A percentile compares a stretch with the other conserved stretches of the same genome.
Evolutionary conservation across 2,329 filamentous ascomycete genomes (phyloP).

Genomic region (Pseudogymnoascus sp.): DNA sequence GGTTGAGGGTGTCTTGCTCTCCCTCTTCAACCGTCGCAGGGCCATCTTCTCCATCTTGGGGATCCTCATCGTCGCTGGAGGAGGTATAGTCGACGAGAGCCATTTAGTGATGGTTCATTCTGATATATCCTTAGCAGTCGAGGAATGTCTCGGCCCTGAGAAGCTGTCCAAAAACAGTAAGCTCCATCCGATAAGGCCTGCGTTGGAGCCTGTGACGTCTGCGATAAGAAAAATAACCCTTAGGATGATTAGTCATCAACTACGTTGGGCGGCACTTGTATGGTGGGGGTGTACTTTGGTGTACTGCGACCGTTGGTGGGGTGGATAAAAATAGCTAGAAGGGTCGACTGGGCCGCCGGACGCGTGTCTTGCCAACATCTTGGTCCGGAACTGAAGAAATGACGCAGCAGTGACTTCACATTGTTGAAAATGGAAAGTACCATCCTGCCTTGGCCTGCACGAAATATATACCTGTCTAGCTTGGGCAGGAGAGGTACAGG

Average conservation of each 20-base stretch:
- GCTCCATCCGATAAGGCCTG: not conserved
- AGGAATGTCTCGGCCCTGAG: not conserved
- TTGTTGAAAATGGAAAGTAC: not conserved
- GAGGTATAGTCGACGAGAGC: conserved; percentile 59
- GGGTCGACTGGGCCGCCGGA: not conserved
- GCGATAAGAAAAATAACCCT: not conserved
- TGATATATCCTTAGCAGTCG: not conserved
- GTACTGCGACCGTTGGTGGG: not conserved
- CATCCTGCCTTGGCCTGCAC: not conserved
- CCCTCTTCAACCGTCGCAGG: not conserved
- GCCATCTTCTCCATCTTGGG: not conserved
- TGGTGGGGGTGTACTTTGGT: not conserved
- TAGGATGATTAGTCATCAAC: not conserved
- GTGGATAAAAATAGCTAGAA: not conserved
- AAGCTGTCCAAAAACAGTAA: conserved; percentile 5
- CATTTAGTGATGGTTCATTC: conserved; percentile 34
- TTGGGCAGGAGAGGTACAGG: not conserved
- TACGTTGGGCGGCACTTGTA: not conserved
- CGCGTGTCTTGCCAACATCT: conserved; percentile 4
- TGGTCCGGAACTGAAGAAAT: not conserved
- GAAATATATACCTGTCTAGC: not conserved
- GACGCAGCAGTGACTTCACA: not conserved
- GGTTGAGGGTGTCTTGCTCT: not conserved
- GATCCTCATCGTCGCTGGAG: conserved; percentile 34
- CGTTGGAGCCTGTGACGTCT: not conserved